Evolutionary conservation across 805 yeast species (phyloP).

Genomic region (Metschnikowia cubensis): DNA sequence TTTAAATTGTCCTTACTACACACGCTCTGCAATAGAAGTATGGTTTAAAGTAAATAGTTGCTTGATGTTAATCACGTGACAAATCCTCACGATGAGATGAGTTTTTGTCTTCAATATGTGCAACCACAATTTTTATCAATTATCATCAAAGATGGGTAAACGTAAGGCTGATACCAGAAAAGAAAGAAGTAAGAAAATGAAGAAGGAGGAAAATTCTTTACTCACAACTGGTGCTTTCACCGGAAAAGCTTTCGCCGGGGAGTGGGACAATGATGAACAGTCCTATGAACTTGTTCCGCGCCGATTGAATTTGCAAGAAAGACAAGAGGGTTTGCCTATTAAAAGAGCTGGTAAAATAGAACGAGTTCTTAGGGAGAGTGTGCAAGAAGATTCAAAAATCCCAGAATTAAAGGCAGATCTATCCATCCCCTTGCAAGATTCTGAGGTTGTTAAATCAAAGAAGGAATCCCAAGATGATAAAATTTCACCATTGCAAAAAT

Average conservation of each 20-base stretch:
- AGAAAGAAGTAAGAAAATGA: constrained; percentile 23
- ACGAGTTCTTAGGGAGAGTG: constrained; percentile 48
- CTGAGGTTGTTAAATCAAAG: background rate
- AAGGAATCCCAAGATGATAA: constrained; percentile 9
- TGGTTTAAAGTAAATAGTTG: background rate
- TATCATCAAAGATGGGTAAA: constrained; percentile 11
- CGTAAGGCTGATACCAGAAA: constrained; percentile 10
- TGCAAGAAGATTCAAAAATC: background rate
- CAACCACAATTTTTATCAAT: background rate
- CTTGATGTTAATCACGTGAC: background rate
- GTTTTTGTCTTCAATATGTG: background rate
- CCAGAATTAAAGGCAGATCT: background rate
- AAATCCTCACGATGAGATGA: constrained; percentile 2
- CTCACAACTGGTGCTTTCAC: constrained; percentile 35
- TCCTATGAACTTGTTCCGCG: constrained; percentile 78
- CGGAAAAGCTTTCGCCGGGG: constrained; percentile 17
- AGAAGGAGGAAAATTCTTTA: constrained; percentile 38
- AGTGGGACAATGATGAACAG: constrained; percentile 67
- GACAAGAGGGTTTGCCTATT: constrained; percentile 74
- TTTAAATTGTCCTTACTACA: background rate
- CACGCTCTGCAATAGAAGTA: background rate
- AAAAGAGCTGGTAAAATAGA: constrained; percentile 68
- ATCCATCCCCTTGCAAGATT: background rate
- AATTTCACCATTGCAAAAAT: constrained; percentile 48
- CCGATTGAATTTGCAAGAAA: constrained; percentile 39